phyloP scores from a whole-genome alignment of 352 stramenopile species.

The Phytophthora tentaculata region DNA sequence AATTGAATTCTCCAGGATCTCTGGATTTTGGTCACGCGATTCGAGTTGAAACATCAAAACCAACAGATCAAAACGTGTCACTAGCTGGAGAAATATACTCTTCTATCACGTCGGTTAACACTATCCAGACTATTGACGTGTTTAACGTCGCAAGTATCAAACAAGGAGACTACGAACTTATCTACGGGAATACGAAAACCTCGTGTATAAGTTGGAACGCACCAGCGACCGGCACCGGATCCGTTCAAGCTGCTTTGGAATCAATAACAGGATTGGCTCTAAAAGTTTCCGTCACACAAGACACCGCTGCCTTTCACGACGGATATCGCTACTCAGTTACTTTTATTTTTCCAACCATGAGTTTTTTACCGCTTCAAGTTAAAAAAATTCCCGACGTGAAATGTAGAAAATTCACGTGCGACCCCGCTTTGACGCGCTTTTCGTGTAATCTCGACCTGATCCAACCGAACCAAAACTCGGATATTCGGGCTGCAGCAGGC shows the following conservation, averaged over 20 bases:
- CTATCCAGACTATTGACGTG: slow-evolving; percentile 64
- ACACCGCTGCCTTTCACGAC: slow-evolving; percentile 53
- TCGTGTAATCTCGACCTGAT: slow-evolving; percentile 47
- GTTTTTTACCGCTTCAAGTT: slow-evolving; percentile 49
- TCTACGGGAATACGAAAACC: slow-evolving; percentile 50
- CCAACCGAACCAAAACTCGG: slow-evolving; percentile 50
- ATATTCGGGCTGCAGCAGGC: slow-evolving; percentile 46
- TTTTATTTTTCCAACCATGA: slow-evolving; percentile 60
- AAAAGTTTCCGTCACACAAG: slow-evolving; percentile 44
- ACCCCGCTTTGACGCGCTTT: slow-evolving; percentile 16
- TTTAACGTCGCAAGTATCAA: slow-evolving; percentile 56
- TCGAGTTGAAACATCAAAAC: slow-evolving; percentile 58
- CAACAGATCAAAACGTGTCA: slow-evolving; percentile 40
- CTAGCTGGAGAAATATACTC: slow-evolving; percentile 47
- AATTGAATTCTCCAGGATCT: slow-evolving; percentile 49
- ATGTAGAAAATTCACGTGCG: slow-evolving; percentile 52
- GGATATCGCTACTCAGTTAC: slow-evolving; percentile 54
- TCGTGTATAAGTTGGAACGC: slow-evolving; percentile 70
- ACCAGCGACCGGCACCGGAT: slow-evolving; percentile 28
- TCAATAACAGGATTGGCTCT: slow-evolving; percentile 46
- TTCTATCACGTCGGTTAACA: slow-evolving; percentile 40
- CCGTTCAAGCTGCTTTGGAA: slow-evolving; percentile 52
- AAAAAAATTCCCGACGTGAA: slow-evolving; percentile 8
- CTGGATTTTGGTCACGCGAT: slow-evolving; percentile 62
- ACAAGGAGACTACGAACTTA: slow-evolving; percentile 59